Evolutionary conservation across 768 basidiomycete genomes (phyloP), one percentile per base, ranked within the genome.

Genomic region (Sporobolomyces roseus): DNA sequence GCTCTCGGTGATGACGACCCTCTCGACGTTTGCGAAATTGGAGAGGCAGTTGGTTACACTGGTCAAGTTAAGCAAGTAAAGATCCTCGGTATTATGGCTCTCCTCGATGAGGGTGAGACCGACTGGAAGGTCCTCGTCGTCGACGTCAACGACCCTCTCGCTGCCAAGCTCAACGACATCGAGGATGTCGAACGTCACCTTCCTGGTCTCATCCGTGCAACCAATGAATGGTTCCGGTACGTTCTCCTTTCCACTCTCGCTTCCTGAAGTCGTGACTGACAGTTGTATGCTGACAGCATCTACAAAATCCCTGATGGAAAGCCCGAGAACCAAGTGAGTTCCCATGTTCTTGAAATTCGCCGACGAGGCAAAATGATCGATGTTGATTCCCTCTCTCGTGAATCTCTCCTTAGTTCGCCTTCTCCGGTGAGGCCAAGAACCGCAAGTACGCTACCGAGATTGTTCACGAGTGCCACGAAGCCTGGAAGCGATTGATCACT

Each of bases 41-140:
- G 96, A 70, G 96, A 99, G 80, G 90, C 93, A 80, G 90, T 98
- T 76, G 96, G 94, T 74, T 91, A 93, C 80, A 86, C 87, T 71
- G 96, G 96, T 65, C 93, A 98, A 80, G 85, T 99, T 80, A 99
- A 98, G 83, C 96, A 97, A 80, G 96, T 99, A 86, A 99, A 99
- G 84, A 90, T 99, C 74, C 90, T 99, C 77, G 96, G 96, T 70
- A 94, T 98, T 85, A 98, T 98, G 94, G 96, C 96, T 65, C 84
- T 98, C 66, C 87, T 98, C 74, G 96, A 99, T 78, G 96, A 98
- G 79, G 96, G 96, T 76, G 96, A 98, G 83, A 98, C 96, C 74
- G 96, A 98, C 83, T 99, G 96, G 96, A 99, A 99, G 82, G 90
- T 99, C 82, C 86, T 99, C 80, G 96, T 94, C 78, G 91, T 98